Evolutionary conservation across 306 rosid genomes (phyloP), one percentile per base, ranked within the genome.

Genomic region (Clitoria ternatea): DNA sequence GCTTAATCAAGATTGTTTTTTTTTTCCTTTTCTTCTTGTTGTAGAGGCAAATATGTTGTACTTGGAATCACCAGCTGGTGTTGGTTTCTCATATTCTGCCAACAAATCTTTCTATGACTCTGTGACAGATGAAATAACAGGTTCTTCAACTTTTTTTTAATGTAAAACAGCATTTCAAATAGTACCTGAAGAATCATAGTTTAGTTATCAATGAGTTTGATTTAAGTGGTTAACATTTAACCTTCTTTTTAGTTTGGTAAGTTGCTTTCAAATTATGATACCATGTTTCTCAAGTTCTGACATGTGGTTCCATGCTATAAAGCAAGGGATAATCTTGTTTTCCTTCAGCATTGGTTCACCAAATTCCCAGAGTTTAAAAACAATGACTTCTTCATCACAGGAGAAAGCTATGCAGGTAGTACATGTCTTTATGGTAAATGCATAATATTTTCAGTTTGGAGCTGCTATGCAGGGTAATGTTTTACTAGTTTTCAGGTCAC

Each of bases 351-450:
- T 17, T 90, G 92, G 97, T 79, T 88, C 55, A 14, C 67, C 3
- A 78, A 76, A 62, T 90, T 84, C 70, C 88, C 87, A 2, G 66
- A 82, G 69, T 88, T 80, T 70, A 79, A 69, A 72, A 62, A 26
- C 40, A 70, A 80, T 71, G 92, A 86, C 24, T 88, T 90, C 23
- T 88, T 82, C 69, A 82, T 90, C 47, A 84, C 85, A 2, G 95
- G 97, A 4, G 95, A 90, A 75, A 90, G 97, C 76, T 90, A 90
- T 54, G 92, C 78, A 81, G 95, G 95, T 85, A 75, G 0, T 17
- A 33, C 10, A 14, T 57, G 14, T 61, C 8, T 53, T 20, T 10
- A 12, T 50, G 6, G 3, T 40, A 12, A 12, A 54, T 40, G 37
- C 18, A 50, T 20, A 13, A 23, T 20, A 24, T 45, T 18, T 23